phyloP scores from a whole-genome alignment of 441 rosid species.

The Mallotus japonicus region DNA sequence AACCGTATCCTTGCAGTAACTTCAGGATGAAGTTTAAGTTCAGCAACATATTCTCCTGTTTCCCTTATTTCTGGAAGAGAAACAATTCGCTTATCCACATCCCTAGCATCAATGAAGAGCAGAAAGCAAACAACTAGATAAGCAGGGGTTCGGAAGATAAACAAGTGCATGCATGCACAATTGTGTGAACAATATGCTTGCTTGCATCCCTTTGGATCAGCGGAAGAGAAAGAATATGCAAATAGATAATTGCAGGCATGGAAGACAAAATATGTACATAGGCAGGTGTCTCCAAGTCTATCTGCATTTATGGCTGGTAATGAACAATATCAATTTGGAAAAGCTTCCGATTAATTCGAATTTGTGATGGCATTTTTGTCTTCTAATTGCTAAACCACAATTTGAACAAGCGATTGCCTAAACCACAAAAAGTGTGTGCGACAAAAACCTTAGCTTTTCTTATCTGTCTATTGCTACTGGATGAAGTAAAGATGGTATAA shows the following conservation, averaged over 20 bases:
- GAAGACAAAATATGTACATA: background rate
- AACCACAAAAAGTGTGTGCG: too few species aligned
- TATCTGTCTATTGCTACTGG: background rate
- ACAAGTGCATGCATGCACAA: background rate
- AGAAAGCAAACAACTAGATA: constrained; percentile 10
- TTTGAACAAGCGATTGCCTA: background rate
- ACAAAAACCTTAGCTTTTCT: background rate
- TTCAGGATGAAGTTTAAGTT: constrained; percentile 91
- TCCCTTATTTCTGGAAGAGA: constrained; percentile 83
- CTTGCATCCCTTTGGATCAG: background rate
- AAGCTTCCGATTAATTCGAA: too few species aligned
- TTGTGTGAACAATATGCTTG: background rate
- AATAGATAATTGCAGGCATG: background rate
- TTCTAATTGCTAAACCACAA: background rate
- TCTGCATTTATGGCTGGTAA: background rate
- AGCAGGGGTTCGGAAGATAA: constrained; percentile 6
- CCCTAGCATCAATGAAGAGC: constrained; percentile 44
- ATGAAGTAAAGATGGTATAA: background rate
- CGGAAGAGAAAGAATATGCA: background rate
- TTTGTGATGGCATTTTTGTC: background rate
- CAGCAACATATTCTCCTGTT: constrained; percentile 84
- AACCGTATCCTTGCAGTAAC: constrained; percentile 67
- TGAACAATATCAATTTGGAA: background rate
- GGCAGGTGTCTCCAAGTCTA: background rate
- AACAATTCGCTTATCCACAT: constrained; percentile 78